Conservation (phyloP, 208 protist genomes). For the Zelonia costaricensis region DNA sequence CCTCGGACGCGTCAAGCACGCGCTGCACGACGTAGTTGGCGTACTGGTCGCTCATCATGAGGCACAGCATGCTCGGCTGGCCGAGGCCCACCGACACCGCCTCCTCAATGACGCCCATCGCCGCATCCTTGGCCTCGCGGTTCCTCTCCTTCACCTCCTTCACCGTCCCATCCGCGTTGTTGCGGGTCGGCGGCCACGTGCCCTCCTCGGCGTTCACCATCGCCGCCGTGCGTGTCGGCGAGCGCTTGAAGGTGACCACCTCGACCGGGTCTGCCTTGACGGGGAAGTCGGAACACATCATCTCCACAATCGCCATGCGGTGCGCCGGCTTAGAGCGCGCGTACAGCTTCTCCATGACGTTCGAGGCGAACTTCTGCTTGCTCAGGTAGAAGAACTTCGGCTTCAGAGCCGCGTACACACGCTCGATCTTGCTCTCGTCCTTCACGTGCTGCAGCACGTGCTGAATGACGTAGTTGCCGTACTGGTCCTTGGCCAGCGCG, state of each 20-base stretch:
- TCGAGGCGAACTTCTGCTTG: slow-evolving; percentile 98
- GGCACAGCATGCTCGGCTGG: slow-evolving; percentile 77
- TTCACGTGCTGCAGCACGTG: slow-evolving; percentile 96
- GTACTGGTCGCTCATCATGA: slow-evolving; percentile 97
- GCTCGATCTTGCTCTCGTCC: slow-evolving; percentile 80
- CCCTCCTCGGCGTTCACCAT: slow-evolving; percentile 49
- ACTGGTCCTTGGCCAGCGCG: slow-evolving; percentile 95
- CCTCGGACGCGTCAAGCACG: slow-evolving; percentile 91
- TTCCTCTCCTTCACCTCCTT: slow-evolving; percentile 75
- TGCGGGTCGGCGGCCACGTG: slow-evolving; percentile 25
- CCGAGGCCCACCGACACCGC: slow-evolving; percentile 40
- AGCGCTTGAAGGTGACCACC: slow-evolving; percentile 65
- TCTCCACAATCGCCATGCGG: slow-evolving; percentile 84
- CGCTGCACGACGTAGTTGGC: slow-evolving; percentile 99
- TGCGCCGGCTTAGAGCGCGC: slow-evolving; percentile 71
- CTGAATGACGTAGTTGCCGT: slow-evolving; percentile 99
- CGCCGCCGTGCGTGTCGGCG: slow-evolving; percentile 49
- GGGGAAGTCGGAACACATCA: slow-evolving; percentile 72
- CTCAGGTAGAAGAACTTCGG: slow-evolving; percentile 83
- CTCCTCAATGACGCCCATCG: slow-evolving; percentile 69
- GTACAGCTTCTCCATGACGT: slow-evolving; percentile 98
- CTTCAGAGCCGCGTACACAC: slow-evolving; percentile 70
- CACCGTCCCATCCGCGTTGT: slow-evolving; percentile 33
- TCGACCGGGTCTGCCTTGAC: slow-evolving; percentile 46
- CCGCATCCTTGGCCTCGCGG: slow-evolving; percentile 76